These are phyloP conservation scores for Rhodofomes roseus DNA, from an alignment of 1,284 basidiomycete genomes.

Conservation along the genomic window DNA sequence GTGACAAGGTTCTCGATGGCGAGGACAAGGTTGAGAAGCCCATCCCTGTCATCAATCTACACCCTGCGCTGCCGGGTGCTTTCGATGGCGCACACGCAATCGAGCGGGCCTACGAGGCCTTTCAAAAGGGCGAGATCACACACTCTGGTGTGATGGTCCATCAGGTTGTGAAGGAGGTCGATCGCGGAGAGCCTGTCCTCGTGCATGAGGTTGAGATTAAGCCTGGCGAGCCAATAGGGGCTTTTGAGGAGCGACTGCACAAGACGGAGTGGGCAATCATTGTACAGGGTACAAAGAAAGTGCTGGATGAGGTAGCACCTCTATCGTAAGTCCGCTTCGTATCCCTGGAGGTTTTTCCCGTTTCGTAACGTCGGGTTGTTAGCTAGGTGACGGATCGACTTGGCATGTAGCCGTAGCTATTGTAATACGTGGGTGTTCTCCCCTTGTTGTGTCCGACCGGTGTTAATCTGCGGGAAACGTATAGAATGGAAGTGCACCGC, in stretches of 20 bases:
- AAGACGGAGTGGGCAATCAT: slow-evolving; percentile 87
- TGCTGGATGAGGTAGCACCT: slow-evolving; percentile 46
- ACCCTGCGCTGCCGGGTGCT: slow-evolving; percentile 91
- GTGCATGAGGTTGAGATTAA: slow-evolving; percentile 76
- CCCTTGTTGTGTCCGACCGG: not conserved
- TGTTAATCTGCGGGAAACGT: not conserved
- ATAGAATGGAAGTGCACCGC: not conserved
- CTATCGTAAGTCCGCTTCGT: not conserved
- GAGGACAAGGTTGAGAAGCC: slow-evolving; percentile 33
- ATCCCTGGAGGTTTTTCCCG: not conserved
- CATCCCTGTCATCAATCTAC: slow-evolving; percentile 93
- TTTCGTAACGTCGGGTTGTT: not conserved
- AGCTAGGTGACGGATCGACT: not conserved
- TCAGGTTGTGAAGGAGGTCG: slow-evolving; percentile 90
- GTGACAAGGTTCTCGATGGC: slow-evolving; percentile 31
- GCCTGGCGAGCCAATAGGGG: slow-evolving; percentile 71
- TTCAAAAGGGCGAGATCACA: slow-evolving; percentile 74
- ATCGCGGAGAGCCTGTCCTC: slow-evolving; percentile 85
- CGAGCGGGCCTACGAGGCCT: slow-evolving; percentile 86
- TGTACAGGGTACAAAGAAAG: slow-evolving; percentile 75
- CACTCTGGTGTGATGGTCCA: slow-evolving; percentile 93
- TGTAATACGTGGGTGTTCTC: not conserved
- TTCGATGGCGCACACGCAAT: slow-evolving; percentile 95
- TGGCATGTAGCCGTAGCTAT: not conserved
- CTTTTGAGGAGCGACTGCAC: slow-evolving; percentile 81